Conservation (phyloP, 2,329 filamentous ascomycete genomes). For the Ophiocordyceps camponoti-floridani region DNA sequence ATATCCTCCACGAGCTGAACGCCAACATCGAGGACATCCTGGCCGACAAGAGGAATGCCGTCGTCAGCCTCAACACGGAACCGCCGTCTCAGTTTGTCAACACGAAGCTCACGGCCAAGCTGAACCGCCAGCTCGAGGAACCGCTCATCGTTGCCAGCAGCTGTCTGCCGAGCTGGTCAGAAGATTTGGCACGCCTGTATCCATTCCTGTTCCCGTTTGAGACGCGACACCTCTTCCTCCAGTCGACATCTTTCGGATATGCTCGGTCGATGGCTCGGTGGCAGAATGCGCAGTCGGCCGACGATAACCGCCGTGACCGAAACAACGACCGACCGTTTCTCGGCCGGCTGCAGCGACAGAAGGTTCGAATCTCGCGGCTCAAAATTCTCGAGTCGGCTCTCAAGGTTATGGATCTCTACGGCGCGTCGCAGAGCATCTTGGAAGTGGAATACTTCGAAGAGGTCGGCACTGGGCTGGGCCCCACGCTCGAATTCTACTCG, state of each 20-base stretch:
- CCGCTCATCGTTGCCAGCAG: conserved; percentile 93
- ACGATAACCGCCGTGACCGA: conserved; percentile 65
- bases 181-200: conserved; percentile 82
- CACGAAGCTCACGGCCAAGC: conserved; percentile 91
- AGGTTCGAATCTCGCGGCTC: conserved; percentile 90
- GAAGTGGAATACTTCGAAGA: conserved; percentile 99
- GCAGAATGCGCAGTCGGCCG: conserved; percentile 77
- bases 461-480: conserved; percentile 87
- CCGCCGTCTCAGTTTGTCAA: conserved; percentile 92
- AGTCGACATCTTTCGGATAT: conserved; percentile 96
- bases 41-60: conserved; percentile 50
- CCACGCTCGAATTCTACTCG: conserved; percentile 94
- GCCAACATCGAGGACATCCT: conserved; percentile 84
- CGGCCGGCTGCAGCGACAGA: conserved; percentile 82
- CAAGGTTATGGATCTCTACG: conserved; percentile 98
- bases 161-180: conserved; percentile 88
- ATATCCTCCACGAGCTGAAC: conserved; percentile 83
- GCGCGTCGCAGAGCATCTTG: conserved; percentile 84
- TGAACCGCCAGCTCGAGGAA: conserved; percentile 92
- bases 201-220: conserved; percentile 98
- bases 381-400: conserved; percentile 91
- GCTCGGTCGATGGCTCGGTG: conserved; percentile 92
- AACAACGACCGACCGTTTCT: conserved; percentile 85
- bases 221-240: conserved; percentile 87
- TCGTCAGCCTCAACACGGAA: conserved; percentile 56